phyloP scores from a whole-genome alignment of 2,329 filamentous ascomycete species.

The Fusarium mundagurra region DNA sequence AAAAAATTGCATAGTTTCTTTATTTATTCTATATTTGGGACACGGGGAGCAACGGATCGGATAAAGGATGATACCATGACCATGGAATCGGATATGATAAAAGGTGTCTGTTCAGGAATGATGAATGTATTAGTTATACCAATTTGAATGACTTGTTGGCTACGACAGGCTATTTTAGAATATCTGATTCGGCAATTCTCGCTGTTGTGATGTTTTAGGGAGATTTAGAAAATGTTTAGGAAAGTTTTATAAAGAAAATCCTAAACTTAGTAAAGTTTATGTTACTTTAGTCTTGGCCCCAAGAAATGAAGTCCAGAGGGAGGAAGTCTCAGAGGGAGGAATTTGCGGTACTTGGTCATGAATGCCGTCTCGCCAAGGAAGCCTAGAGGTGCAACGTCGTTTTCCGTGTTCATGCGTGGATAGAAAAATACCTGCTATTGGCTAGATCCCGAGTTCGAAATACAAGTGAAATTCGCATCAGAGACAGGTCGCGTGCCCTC shows the following conservation, averaged over 20 bases:
- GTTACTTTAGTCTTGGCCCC: not conserved
- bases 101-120: conserved; percentile 4
- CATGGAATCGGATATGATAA: conserved; percentile 18
- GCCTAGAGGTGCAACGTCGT: not conserved
- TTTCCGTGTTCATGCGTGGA: not conserved
- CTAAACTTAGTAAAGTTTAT: not conserved
- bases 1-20: not conserved
- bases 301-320: not conserved
- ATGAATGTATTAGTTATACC: conserved; percentile 29
- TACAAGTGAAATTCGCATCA: not conserved
- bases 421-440: not conserved
- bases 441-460: not conserved
- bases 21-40: conserved; percentile 1
- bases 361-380: not conserved
- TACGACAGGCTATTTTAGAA: not conserved
- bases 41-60: conserved; percentile 25
- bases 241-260: not conserved
- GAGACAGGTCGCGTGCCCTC: conserved; percentile 22
- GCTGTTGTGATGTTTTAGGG: not conserved
- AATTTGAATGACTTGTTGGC: conserved; percentile 35
- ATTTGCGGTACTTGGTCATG: not conserved
- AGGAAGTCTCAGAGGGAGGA: not conserved
- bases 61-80: conserved; percentile 29
- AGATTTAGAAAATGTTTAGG: not conserved
- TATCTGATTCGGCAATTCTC: not conserved